Evolutionary conservation across 345 rosid species (phyloP), one percentile per base, ranked within the genome.

Genomic region (Gossypium mustelinum): DNA sequence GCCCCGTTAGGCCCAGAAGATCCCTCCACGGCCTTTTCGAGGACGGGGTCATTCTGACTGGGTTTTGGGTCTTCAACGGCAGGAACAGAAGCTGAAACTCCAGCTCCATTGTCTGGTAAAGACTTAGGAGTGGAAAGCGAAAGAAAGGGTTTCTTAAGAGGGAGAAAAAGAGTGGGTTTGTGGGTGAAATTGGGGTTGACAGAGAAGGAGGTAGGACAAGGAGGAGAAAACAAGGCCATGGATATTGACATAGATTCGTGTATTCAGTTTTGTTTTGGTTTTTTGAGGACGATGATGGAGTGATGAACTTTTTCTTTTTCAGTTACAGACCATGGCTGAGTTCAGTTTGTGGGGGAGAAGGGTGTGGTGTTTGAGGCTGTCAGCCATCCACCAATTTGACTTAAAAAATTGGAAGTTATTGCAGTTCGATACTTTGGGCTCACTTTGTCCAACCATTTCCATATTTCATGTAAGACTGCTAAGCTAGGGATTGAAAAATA

Each of bases 101-200:
- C 88, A 57, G 84, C 81, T 20, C 89, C 92, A 74, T 81, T 84
- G 47, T 88, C 96, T 11, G 84, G 75, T 52, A 87, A 86, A 66
- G 85, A 89, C 74, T 67, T 79, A 64, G 84, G 78, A 75, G 76
- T 9, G 77, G 85, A 77, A 73, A 80, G 57, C 50, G 67, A 52
- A 64, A 80, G 75, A 72, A 73, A 72, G 18, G 81, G 82, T 44
- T 75, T 83, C 12, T 73, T 75, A 76, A 90, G 83, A 73, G 72
- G 9, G 50, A 85, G 83, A 47, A 73, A 65, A 67, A 79, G 45
- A 58, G 85, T 58, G 70, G 73, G 60, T 48, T 81, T 86, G 50
- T 58, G 82, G 79, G 81, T 50, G 82, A 81, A 72, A 54, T 77
- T 77, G 82, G 86, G 78, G 55, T 82, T 76, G 1, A 78, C 78